A percentile compares a stretch with the other conserved stretches of the same genome.
These are phyloP conservation scores for Trypanosoma conorhini DNA, from an alignment of 208 protist species.

Conservation along the genomic window DNA sequence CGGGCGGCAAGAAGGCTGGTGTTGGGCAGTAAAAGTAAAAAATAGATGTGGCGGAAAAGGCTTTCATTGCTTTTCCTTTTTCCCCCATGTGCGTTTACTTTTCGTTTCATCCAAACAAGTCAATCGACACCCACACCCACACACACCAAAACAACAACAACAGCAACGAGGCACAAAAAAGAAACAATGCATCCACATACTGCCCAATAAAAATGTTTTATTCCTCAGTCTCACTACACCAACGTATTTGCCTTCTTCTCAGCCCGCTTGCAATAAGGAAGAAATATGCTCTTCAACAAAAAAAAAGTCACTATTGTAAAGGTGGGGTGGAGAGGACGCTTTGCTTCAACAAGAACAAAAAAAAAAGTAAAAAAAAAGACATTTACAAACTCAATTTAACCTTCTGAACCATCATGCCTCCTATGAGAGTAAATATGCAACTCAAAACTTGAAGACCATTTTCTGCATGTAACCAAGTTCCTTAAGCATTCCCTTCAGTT, in stretches of 20 bases:
- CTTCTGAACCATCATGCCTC: slow-evolving; percentile 1
- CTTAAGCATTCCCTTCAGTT: slow-evolving; percentile 85
- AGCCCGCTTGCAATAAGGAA: not conserved
- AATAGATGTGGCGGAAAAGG: slow-evolving; percentile 31
- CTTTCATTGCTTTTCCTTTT: slow-evolving; percentile 36
- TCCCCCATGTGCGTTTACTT: too few relatives aligned
- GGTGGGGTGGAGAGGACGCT: slow-evolving; percentile 2
- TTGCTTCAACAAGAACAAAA: slow-evolving; percentile 12
- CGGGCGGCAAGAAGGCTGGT: not conserved
- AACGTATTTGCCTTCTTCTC: too few relatives aligned
- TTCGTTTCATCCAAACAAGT: too few relatives aligned
- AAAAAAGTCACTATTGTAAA: slow-evolving; percentile 4
- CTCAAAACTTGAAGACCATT: slow-evolving; percentile 93
- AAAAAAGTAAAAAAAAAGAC: slow-evolving; percentile 23
- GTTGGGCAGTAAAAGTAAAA: not conserved
- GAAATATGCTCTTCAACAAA: not conserved
- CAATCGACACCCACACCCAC: too few relatives aligned
- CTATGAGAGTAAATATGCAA: not conserved
- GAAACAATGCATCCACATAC: not conserved
- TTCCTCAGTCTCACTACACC: too few relatives aligned
- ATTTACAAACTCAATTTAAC: slow-evolving; percentile 15
- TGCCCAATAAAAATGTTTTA: not conserved
- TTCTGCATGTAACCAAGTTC: slow-evolving; percentile 86
- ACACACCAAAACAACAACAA: slow-evolving; percentile 9
- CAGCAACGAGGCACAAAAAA: not conserved